Conservation (phyloP, 1,284 basidiomycete species). For the Malassezia vespertilionis region DNA sequence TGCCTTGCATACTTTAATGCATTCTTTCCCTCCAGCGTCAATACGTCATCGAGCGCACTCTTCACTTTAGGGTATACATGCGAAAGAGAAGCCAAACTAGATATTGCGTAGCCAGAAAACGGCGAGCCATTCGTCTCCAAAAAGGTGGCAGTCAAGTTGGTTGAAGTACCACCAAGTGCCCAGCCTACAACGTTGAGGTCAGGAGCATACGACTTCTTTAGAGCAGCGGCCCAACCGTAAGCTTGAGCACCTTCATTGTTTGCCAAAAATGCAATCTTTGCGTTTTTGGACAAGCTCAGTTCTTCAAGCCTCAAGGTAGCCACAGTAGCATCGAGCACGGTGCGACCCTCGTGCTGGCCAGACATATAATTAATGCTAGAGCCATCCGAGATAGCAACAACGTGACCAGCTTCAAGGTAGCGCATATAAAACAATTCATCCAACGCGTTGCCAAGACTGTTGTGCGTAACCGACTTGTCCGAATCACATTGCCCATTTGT, state of each 20-base stretch:
- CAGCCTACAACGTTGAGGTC: slow-evolving; percentile 18
- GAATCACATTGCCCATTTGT: too few species aligned
- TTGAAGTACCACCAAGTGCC: background rate
- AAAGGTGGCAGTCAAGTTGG: background rate
- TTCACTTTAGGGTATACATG: slow-evolving; percentile 10
- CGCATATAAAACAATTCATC: slow-evolving; percentile 17
- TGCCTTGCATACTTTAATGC: background rate
- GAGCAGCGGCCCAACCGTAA: slow-evolving; percentile 28
- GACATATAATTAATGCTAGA: slow-evolving; percentile 30
- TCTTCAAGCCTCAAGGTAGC: slow-evolving; percentile 24
- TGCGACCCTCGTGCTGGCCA: slow-evolving; percentile 24
- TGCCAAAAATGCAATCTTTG: slow-evolving; percentile 26
- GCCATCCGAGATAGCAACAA: slow-evolving; percentile 26
- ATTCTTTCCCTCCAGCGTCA: background rate
- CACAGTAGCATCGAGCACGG: slow-evolving; percentile 27
- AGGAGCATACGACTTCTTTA: slow-evolving; percentile 23
- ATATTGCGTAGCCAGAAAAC: slow-evolving; percentile 28
- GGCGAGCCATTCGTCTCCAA: background rate
- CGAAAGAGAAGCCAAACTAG: slow-evolving; percentile 24
- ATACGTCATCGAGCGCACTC: background rate
- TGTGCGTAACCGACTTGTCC: slow-evolving; percentile 20
- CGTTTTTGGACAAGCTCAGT: slow-evolving; percentile 18
- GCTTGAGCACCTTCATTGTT: slow-evolving; percentile 38
- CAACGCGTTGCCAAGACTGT: background rate
- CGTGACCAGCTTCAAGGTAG: slow-evolving; percentile 27